Evolutionary conservation across 345 rosid species (phyloP).

Genomic region (Linum usitatissimum): DNA sequence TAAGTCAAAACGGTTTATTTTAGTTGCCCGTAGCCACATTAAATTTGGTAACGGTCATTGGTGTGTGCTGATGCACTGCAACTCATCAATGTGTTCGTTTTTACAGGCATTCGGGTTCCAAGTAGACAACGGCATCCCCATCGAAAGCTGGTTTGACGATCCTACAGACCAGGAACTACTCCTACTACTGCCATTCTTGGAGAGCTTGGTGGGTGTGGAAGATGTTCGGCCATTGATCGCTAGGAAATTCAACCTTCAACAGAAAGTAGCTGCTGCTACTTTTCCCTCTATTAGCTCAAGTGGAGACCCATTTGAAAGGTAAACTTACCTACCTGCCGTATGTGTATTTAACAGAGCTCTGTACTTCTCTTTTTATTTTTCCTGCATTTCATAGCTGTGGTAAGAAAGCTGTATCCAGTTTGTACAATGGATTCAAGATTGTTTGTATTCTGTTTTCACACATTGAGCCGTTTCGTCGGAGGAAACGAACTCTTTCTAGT

Average conservation of each 20-base stretch:
- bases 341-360: neutral
- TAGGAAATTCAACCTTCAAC: conserved; percentile 63
- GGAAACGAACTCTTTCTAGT: neutral
- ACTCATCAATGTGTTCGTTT: conserved; percentile 1
- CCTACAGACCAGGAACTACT: conserved; percentile 75
- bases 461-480: neutral
- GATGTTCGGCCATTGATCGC: conserved; percentile 87
- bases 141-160: conserved; percentile 97
- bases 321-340: neutral
- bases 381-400: neutral
- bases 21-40: too few species aligned
- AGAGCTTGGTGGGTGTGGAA: conserved; percentile 77
- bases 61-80: neutral
- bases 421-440: neutral
- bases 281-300: conserved; percentile 35
- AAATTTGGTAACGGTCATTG: too few species aligned
- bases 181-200: conserved; percentile 67
- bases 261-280: conserved; percentile 66
- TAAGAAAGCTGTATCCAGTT: neutral
- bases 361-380: neutral
- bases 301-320: conserved; percentile 47
- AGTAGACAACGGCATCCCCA: conserved; percentile 96
- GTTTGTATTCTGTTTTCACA: neutral
- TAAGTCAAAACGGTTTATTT: too few species aligned
- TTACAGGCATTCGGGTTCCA: conserved; percentile 93